A percentile compares a stretch with the other conserved stretches of the same genome.
These are phyloP conservation scores for Didymella pinodella DNA, from an alignment of 2,329 filamentous ascomycete species.

Conservation along the genomic window DNA sequence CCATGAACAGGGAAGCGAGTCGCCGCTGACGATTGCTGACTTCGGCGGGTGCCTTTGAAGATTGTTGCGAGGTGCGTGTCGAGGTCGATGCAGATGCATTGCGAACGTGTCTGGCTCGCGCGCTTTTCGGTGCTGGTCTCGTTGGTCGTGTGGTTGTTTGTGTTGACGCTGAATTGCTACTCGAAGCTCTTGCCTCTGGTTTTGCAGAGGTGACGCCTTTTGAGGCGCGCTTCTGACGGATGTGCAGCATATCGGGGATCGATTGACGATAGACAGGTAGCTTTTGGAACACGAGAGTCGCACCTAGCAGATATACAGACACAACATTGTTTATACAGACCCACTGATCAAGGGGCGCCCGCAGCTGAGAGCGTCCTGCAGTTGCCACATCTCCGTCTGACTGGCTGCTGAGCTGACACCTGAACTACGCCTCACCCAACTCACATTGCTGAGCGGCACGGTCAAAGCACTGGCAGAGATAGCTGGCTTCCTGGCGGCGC, in stretches of 20 bases:
- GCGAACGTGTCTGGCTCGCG: slow-evolving; percentile 1
- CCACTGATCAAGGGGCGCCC: slow-evolving; percentile 13
- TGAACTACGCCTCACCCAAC: slow-evolving; percentile 19
- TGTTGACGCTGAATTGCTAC: slow-evolving; percentile 5
- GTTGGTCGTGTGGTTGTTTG: neutral
- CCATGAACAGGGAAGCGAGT: slow-evolving; percentile 30
- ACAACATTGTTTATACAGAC: neutral
- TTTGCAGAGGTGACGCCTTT: slow-evolving; percentile 4
- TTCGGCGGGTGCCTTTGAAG: neutral
- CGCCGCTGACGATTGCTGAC: slow-evolving; percentile 26
- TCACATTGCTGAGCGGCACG: slow-evolving; percentile 11
- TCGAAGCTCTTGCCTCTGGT: slow-evolving; percentile 5
- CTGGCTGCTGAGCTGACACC: slow-evolving; percentile 22
- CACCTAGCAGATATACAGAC: slow-evolving; percentile 17
- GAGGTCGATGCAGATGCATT: neutral
- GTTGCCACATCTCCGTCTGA: slow-evolving; percentile 18
- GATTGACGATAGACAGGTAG: neutral
- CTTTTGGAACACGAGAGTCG: neutral
- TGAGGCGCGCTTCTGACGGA: slow-evolving; percentile 13
- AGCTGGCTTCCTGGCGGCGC: neutral
- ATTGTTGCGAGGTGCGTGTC: slow-evolving; percentile 3
- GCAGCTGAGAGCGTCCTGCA: slow-evolving; percentile 25
- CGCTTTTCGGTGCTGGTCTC: neutral
- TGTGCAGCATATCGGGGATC: slow-evolving; percentile 7
- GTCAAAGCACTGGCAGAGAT: slow-evolving; percentile 1